A percentile compares a stretch with the other conserved stretches of the same genome.
Evolutionary conservation across 768 basidiomycete genomes (phyloP).

Genomic region (Pisolithus marmoratus): DNA sequence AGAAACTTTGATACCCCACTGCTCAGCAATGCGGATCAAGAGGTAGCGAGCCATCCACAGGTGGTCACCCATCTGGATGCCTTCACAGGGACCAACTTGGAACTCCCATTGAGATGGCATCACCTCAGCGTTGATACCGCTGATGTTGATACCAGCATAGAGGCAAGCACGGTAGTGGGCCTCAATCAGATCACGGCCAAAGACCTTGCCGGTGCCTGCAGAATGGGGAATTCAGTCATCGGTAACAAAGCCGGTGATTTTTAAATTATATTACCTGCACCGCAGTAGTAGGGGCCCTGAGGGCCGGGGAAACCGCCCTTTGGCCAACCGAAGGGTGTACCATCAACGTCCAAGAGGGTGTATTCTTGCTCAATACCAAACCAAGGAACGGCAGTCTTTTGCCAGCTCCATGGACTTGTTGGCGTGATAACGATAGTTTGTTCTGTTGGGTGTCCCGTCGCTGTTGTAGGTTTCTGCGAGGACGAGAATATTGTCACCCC

Average conservation of each 20-base stretch:
- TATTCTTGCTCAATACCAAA: constrained; percentile 99
- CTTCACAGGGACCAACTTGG: constrained; percentile 98
- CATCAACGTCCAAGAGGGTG: constrained; percentile 93
- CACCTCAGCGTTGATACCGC: constrained; percentile 98
- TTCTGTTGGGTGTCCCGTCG: constrained; percentile 96
- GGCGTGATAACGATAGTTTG: constrained; percentile 91
- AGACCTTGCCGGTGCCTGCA: constrained; percentile 91
- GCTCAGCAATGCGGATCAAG: constrained; percentile 91
- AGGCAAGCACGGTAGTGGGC: constrained; percentile 98
- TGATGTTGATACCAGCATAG: constrained; percentile 94
- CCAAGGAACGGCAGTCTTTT: constrained; percentile 79
- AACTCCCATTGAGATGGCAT: constrained; percentile 99
- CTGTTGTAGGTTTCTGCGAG: constrained; percentile 98
- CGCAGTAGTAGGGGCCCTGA: constrained; percentile 99
- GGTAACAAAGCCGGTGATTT: neutral
- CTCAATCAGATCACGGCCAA: constrained; percentile 97
- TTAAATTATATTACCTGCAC: constrained; percentile 66
- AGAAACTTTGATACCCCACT: constrained; percentile 95
- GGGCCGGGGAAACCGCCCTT: constrained; percentile 99
- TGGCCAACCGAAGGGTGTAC: constrained; percentile 91
- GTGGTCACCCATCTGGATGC: constrained; percentile 98
- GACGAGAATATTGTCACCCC: constrained; percentile 95
- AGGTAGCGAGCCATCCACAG: constrained; percentile 99
- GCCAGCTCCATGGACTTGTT: constrained; percentile 95
- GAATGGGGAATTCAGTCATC: constrained; percentile 8